These are phyloP conservation scores for Sphenostylis stenocarpa DNA, from an alignment of 306 rosid genomes.

Conservation along the genomic window DNA sequence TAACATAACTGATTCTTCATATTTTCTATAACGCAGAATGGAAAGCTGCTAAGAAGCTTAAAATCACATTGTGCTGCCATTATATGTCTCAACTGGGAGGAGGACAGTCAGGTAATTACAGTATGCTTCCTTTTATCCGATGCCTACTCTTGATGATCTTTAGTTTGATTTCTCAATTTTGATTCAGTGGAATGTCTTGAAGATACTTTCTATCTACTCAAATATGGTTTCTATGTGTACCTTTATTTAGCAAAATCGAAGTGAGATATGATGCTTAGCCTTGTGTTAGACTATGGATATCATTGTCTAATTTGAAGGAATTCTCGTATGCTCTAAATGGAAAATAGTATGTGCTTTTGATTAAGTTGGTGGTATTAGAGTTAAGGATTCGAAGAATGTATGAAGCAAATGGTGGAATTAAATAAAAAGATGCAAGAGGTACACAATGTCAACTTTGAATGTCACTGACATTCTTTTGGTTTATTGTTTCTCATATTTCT, in stretches of 20 bases:
- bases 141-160: conserved; percentile 21
- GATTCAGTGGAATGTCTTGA: neutral
- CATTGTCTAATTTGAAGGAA: conserved; percentile 10
- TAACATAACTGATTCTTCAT: conserved; percentile 28
- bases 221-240: conserved; percentile 9
- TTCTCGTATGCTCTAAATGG: conserved; percentile 7
- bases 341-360: neutral
- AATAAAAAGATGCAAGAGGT: neutral
- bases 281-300: neutral
- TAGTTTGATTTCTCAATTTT: conserved; percentile 16
- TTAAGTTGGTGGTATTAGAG: conserved; percentile 13
- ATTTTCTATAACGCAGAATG: conserved; percentile 60
- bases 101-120: conserved; percentile 56
- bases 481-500: conserved; percentile 16
- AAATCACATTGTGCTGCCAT: conserved; percentile 76
- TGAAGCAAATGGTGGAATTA: neutral
- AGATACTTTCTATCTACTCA: conserved; percentile 8
- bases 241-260: conserved; percentile 7
- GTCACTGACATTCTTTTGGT: conserved; percentile 11
- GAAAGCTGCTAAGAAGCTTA: conserved; percentile 80
- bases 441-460: neutral
- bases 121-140: conserved; percentile 46
- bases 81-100: conserved; percentile 89
- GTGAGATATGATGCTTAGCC: conserved; percentile 7
- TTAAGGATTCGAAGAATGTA: neutral